These are phyloP conservation scores for Botrytis fabae DNA, from an alignment of 2,329 filamentous ascomycete species.

Conservation along the genomic window DNA sequence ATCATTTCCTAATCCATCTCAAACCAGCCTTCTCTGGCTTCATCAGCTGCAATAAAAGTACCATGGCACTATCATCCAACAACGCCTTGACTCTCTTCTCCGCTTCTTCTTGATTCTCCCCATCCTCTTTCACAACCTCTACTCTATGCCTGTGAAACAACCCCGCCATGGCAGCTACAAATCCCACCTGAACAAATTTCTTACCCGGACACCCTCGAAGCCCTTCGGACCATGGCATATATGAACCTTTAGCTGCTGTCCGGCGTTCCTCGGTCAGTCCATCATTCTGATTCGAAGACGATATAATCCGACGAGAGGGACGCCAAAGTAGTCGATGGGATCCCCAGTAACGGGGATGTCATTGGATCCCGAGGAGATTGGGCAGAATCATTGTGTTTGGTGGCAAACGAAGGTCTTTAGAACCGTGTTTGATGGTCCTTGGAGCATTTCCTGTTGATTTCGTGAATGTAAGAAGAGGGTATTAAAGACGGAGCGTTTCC, in stretches of 20 bases:
- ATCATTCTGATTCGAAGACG: neutral
- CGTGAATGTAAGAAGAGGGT: neutral
- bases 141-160: neutral
- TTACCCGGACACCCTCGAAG: neutral
- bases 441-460: neutral
- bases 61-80: neutral
- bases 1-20: neutral
- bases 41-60: conserved; percentile 7
- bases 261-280: neutral
- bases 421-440: neutral
- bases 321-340: neutral
- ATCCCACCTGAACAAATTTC: neutral
- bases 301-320: neutral
- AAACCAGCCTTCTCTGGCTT: neutral
- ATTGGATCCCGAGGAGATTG: neutral
- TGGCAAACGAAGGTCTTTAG: neutral
- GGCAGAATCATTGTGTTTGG: neutral
- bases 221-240: neutral
- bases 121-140: neutral
- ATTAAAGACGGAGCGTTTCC: neutral
- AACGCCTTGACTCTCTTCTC: neutral
- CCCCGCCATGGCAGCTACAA: neutral
- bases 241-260: neutral
- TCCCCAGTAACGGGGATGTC: neutral
- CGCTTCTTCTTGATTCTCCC: neutral